Base-by-base conservation (phyloP, 73 alveolate genomes). In the Paramecium sonneborni region DNA sequence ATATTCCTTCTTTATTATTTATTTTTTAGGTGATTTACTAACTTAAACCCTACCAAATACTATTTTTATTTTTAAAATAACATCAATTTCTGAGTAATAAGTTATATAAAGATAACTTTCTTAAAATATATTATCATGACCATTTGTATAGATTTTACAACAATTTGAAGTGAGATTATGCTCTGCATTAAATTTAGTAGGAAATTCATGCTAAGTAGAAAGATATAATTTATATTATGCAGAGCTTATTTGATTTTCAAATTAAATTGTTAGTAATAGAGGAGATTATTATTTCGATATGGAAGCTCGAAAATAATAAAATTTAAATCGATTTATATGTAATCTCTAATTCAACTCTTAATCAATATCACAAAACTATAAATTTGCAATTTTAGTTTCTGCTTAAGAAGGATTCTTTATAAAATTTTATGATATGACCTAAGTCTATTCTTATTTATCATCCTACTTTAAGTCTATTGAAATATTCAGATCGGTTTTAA, bases 171-270 rank as follows among this genome's bases (percentile, higher is more conserved):
- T 37, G 35, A 74, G 56, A 74, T 37, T 39, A 39, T 74, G 44
- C 32, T 74, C 67, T 74, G 87, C 87, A 74, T 74, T 74, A 37
- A 74, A 74, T 74, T 74, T 74, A 14, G 87, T 74, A 0, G 87
- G 87, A 74, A 74, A 74, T 74, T 74, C 67, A 39, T 34, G 58
- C 24, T 34, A 18, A 23, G 87, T 74, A 37, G 87, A 74, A 18
- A 74, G 58, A 39, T 37, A 74, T 37, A 74, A 39, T 39, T 74
- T 74, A 39, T 34, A 74, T 37, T 74, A 23, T 12, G 67, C 58
- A 21, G 87, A 37, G n/a, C 12, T 24, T 37, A 74, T 39, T 74
- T 74, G 58, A 39, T 34, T 34, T 74, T 34, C 67, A 74, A 34
- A 74, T 37, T 28, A 18, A 39, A 74, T 23, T 37, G 58, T 37